Evolutionary conservation across 805 yeast genomes (phyloP), one percentile per base, ranked within the genome.

Genomic region (Candida vaughaniae): DNA sequence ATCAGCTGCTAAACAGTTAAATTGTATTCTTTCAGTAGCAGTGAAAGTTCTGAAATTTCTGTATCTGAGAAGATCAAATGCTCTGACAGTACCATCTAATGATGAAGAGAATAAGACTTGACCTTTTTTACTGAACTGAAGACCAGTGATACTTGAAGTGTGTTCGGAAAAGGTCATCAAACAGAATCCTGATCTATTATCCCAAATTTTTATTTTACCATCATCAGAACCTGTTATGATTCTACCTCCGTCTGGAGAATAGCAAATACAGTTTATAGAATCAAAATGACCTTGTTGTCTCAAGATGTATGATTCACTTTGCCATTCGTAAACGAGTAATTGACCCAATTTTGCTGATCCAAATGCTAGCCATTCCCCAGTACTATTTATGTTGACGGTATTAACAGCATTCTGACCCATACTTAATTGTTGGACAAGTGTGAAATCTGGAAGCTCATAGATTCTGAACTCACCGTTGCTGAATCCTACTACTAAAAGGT

Each of bases 211-310:
- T 47, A 93, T 85, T 51, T 90, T 90, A 25, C 99, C 99, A 58
- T 93, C 99, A 55, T 91, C 98, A 1, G 96, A 77, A 2, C 95
- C 97, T 1, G 98, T 91, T 3, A 91, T 93, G 3, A 91, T 73
- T 50, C 88, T 75, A 2, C 95, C 77, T 1, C 98, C 99, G 66
- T 93, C 99, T 0, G 97, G 96, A 0, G 97, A 87, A 53, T 93
- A 93, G 22, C 84, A 78, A 30, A 93, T 56, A 11, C 88, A 73
- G 53, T 88, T 91, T 59, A 89, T 77, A 0, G 96, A 71, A 59
- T 93, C 99, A 55, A 86, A 91, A 62, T 93, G 99, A 16, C 98
- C 97, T 62, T 93, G 99, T 58, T 93, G 99, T 56, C 91, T 90
- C 47, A 93, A 69, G 31, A 93, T 84, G 56, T 91, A 93, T 0